Evolutionary conservation across 1,284 basidiomycete species (phyloP).

Genomic region (Porodaedalea pini): DNA sequence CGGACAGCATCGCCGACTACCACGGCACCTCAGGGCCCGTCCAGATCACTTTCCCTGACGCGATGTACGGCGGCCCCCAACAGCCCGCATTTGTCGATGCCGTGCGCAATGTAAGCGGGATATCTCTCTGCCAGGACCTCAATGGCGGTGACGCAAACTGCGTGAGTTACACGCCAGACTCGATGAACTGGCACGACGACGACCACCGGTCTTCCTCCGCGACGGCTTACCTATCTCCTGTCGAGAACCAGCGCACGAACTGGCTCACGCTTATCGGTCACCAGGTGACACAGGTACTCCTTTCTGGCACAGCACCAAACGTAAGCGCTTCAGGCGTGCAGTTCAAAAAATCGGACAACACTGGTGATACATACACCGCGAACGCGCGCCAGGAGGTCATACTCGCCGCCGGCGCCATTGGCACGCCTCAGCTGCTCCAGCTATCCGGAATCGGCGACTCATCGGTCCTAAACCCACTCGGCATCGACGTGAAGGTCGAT

Average conservation of each 20-base stretch:
- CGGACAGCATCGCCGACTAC: slow-evolving; percentile 27
- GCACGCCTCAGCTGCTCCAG: slow-evolving; percentile 41
- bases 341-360: slow-evolving; percentile 21
- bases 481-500: slow-evolving; percentile 36
- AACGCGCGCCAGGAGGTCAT: slow-evolving; percentile 31
- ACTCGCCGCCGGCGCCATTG: slow-evolving; percentile 32
- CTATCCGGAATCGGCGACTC: slow-evolving; percentile 45
- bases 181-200: slow-evolving; percentile 32
- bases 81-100: slow-evolving; percentile 34
- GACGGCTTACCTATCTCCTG: slow-evolving; percentile 40
- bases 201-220: slow-evolving; percentile 39
- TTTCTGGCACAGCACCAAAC: slow-evolving; percentile 11
- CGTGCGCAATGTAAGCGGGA: slow-evolving; percentile 27
- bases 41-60: slow-evolving; percentile 27
- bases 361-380: slow-evolving; percentile 20
- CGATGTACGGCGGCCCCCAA: slow-evolving; percentile 36
- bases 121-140: slow-evolving; percentile 30
- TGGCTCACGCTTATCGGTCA: slow-evolving; percentile 37
- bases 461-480: slow-evolving; percentile 35
- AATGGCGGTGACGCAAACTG: slow-evolving; percentile 35
- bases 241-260: slow-evolving; percentile 33
- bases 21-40: slow-evolving; percentile 38
- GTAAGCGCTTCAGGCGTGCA: slow-evolving; percentile 22
- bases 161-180: slow-evolving; percentile 34
- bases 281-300: slow-evolving; percentile 29